These are phyloP conservation scores for Xylariaceae sp. DNA, from an alignment of 2,329 filamentous ascomycete genomes.

Conservation along the genomic window DNA sequence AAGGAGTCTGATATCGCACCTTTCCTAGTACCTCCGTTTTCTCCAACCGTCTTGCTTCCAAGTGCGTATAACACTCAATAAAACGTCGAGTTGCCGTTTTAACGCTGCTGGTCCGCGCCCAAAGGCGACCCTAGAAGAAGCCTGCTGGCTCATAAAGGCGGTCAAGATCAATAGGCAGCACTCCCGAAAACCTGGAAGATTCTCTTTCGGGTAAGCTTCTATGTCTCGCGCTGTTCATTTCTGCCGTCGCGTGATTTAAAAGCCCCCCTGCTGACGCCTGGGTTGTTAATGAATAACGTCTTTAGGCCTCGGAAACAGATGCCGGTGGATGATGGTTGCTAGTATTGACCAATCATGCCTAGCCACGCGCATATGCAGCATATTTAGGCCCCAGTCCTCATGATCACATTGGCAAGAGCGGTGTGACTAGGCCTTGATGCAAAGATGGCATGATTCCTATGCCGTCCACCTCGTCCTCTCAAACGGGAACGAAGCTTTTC, in stretches of 20 bases:
- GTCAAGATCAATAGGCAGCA: constrained; percentile 18
- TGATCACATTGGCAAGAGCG: not conserved
- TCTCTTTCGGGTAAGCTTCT: not conserved
- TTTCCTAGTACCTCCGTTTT: too few species aligned
- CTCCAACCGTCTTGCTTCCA: not conserved
- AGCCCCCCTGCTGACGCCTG: not conserved
- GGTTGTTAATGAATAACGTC: constrained; percentile 8
- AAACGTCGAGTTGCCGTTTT: constrained; percentile 14
- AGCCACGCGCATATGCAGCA: constrained; percentile 1
- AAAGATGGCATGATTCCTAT: not conserved
- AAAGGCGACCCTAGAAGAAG: not conserved
- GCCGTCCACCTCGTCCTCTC: not conserved
- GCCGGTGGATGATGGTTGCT: not conserved
- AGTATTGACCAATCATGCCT: constrained; percentile 10
- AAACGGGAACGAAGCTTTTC: not conserved
- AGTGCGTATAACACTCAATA: not conserved
- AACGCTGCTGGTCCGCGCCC: constrained; percentile 14
- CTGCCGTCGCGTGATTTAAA: constrained; percentile 14
- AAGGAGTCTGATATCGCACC: not conserved
- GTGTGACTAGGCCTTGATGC: not conserved
- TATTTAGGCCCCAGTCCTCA: not conserved
- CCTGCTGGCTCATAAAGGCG: constrained; percentile 5
- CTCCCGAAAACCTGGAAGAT: not conserved
- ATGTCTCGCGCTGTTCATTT: not conserved
- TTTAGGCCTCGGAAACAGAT: constrained; percentile 12